Evolutionary conservation across 1,284 basidiomycete species (phyloP), one percentile per base, ranked within the genome.

Genomic region (Pyrrhoderma lamaoense): DNA sequence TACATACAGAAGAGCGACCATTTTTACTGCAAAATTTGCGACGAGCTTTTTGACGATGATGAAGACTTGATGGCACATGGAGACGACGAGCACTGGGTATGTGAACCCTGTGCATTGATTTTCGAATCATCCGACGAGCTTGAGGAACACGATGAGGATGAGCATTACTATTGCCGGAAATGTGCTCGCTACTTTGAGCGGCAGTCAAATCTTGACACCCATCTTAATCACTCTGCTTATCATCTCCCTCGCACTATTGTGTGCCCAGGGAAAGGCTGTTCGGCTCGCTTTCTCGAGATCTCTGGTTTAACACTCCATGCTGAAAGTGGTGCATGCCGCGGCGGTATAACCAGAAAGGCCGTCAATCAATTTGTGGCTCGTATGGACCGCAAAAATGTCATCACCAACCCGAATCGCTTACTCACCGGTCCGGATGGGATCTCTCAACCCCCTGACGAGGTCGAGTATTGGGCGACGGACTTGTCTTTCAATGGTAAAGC

Each of bases 91-190:
- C 73, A 76, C 57, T 72, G 56, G 45, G 64, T 69, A 2, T 54
- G 47, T n/a, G 13, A 7, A 1, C 8, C 27, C 2, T 54, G 45
- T 23, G 34, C 5, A 8, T 22, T 55, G 53, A 40, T 63, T 27
- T 78, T 77, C 61, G 51, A 55, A 36, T 69, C 59, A 27, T 64
- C 61, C 0, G 2, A 42, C 3, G 74, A 69, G 1, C 60, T 77
- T 23, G 58, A 68, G 16, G 68, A 76, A 53, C 80, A 82, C 57
- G 68, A 71, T 51, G 64, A 70, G 8, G 70, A 76, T 59, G 65
- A 59, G 18, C 80, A 82, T 50, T 50, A 62, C 47, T 80, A 76
- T 56, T 83, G 80, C 51, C 45, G 16, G 2, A 21, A 58, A 0
- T 82, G 80, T 61, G 59, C 62, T 21, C 65, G 68, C 9, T 51